Percentiles rank a stretch among this genome's conserved stretches.
These are phyloP conservation scores for Boletus patriciae DNA, from an alignment of 768 basidiomycete genomes.

Conservation along the genomic window DNA sequence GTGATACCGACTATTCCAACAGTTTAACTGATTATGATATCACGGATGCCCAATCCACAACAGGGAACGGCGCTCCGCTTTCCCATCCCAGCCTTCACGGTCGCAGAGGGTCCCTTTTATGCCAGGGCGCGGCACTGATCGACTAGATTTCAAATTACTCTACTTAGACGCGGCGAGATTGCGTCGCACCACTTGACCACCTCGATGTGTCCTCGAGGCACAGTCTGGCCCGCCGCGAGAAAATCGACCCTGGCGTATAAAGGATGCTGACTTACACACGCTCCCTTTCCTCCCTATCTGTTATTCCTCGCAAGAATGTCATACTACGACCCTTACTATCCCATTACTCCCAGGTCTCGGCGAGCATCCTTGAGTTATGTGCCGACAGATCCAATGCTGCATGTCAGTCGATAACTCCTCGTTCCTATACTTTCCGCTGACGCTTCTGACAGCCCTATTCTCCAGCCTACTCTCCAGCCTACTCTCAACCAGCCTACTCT, in stretches of 20 bases:
- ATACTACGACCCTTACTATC: conserved; percentile 44
- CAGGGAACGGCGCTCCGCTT: conserved; percentile 19
- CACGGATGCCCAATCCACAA: not conserved
- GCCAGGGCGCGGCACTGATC: not conserved
- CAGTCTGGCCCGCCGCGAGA: conserved; percentile 15
- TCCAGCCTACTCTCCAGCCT: conserved; percentile 41
- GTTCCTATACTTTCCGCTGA: conserved; percentile 4
- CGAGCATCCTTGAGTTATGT: conserved; percentile 37
- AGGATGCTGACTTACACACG: not conserved
- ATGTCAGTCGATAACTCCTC: conserved; percentile 36
- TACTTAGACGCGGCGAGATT: conserved; percentile 14
- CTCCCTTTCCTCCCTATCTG: conserved; percentile 7
- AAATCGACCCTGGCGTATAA: conserved; percentile 25
- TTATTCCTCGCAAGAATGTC: conserved; percentile 34
- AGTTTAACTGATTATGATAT: conserved; percentile 3
- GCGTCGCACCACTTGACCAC: conserved; percentile 12
- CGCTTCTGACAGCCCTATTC: conserved; percentile 34
- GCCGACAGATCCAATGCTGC: conserved; percentile 36
- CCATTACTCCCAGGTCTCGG: conserved; percentile 28
- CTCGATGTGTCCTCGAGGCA: conserved; percentile 35
- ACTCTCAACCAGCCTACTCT: conserved; percentile 46
- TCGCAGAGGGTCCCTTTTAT: too few species aligned
- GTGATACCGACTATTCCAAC: conserved; percentile 15
- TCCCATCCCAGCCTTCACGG: too few species aligned
- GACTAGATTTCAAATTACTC: conserved; percentile 24